Evolutionary conservation across 2,329 filamentous ascomycete genomes (phyloP), one percentile per base, ranked within the genome.

Genomic region (Fusarium kyushuense): DNA sequence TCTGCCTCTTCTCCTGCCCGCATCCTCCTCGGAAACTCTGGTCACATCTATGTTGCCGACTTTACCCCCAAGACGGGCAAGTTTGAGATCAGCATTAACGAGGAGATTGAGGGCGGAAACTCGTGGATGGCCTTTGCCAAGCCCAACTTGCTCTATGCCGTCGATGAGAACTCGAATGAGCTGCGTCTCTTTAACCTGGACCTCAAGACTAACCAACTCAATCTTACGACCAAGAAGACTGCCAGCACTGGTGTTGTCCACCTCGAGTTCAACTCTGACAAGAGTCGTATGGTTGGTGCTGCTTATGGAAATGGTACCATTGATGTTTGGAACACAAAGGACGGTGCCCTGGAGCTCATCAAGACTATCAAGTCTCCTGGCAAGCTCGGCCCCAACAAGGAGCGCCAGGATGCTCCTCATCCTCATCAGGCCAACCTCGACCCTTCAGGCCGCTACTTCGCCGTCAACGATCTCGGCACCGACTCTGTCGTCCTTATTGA

Each of bases 351-450:
- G 7, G 76, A 77, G 65, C 74, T 81, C 17, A 17, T 83, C 41
- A 83, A 81, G 75, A 75, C 75, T 19, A 70, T 84, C 63, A 68
- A 67, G 5, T 76, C 82, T 5, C 69, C 70, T 13, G 78, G 76
- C 27, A 55, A 75, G 11, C 74, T 75, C 9, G 79, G 80, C 7
- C 77, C 78, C 27, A 70, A 76, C 49, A 61, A 69, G 53, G 72
- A 68, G n/a, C 75, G 76, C 33, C 79, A 82, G 70, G 70, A 68
- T 12, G 64, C 67, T 16, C 59, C 79, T 38, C 78, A 82, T 54
- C 81, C 84, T 27, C 84, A 87, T 72, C 82, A 86, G 75, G 76
- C 80, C 13, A 74, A 83, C 25, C 76, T 83, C 12, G 84, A 86
- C 64, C 83, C 83, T 10, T 80, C 79, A 5, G 84, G 84, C 29